Base-by-base conservation (phyloP, 371 early-diverging fungal species). In the Rhizopus stolonifer region DNA sequence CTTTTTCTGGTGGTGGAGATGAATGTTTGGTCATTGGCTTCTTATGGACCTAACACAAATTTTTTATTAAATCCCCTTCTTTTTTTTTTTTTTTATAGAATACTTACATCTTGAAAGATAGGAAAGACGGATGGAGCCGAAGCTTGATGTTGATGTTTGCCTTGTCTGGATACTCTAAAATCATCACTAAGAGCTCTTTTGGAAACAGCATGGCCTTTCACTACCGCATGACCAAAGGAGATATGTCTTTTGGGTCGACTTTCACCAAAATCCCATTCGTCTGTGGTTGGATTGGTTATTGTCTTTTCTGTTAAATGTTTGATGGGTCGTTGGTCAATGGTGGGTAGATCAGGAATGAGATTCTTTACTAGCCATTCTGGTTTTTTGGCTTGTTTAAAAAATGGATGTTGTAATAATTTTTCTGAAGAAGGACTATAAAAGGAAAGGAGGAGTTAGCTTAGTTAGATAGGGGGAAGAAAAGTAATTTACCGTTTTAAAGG, bases 341-440 rank as follows among this genome's bases (percentile, higher is more conserved):
- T 84, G 2, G 89, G 86, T 23, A 94, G 59, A 39, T 80, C 76
- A 13, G 71, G 60, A 29, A 92, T 64, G 6, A 92, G 25, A 3
- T 75, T 77, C 7, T 73, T 68, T 1, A 82, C 85, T 4, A 91
- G 71, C 60, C 87, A 86, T 4, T 81, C 68, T 43, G 80, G 83
- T 58, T 87, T 89, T 34, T 84, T 87, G 19, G 87, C 86, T 46
- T 81, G 82, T 58, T 85, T 91, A 64, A 92, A 92, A 61, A 94
- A 94, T 1, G 86, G 66, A 61, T 92, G 93, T 24, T 69, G 69
- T 23, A 92, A 56, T 5, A 94, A 70, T 60, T 87, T 91, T 49
- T 91, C 91, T 2, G 92, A 83, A 0, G 86, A 77, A 8, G 91
- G 92, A 55, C 92, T 88, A 46, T 15, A 42, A 15, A 3, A 26